phyloP scores from a whole-genome alignment of 441 rosid species.

The Eugenia klotzschiana region DNA sequence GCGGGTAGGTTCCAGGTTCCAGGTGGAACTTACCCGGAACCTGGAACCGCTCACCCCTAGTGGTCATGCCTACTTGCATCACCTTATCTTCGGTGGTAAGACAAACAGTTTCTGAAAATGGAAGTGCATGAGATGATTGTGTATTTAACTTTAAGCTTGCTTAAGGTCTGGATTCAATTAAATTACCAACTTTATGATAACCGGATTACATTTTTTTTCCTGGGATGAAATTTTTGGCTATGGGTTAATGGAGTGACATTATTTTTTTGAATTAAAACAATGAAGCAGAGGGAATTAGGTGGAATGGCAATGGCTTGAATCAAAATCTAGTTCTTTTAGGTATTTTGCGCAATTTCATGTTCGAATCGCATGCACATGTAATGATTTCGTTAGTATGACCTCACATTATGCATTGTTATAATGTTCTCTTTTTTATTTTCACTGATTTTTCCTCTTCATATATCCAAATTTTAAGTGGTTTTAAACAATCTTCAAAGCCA shows the following conservation, averaged over 20 bases:
- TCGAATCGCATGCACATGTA: neutral
- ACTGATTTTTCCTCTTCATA: neutral
- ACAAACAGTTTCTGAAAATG: neutral
- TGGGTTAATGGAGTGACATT: neutral
- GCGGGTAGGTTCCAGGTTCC: too few relatives aligned
- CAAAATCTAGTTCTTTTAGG: neutral
- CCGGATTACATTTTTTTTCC: neutral
- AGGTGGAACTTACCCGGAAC: too few relatives aligned
- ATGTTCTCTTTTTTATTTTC: neutral
- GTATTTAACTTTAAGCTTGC: neutral
- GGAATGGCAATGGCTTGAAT: neutral
- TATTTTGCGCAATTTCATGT: neutral
- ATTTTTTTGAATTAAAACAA: neutral
- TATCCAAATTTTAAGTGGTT: neutral
- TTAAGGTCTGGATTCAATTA: neutral
- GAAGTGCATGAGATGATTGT: neutral
- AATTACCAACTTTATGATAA: neutral
- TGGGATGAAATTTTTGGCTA: neutral
- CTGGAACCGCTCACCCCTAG: too few relatives aligned
- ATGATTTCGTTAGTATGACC: neutral
- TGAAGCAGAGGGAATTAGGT: neutral
- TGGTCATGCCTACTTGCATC: too few relatives aligned
- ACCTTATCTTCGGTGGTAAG: neutral
- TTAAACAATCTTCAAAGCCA: neutral
- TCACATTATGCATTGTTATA: neutral